These are phyloP conservation scores for Blastobotrys capitulatus DNA, from an alignment of 1,139 yeast species.

Conservation along the genomic window DNA sequence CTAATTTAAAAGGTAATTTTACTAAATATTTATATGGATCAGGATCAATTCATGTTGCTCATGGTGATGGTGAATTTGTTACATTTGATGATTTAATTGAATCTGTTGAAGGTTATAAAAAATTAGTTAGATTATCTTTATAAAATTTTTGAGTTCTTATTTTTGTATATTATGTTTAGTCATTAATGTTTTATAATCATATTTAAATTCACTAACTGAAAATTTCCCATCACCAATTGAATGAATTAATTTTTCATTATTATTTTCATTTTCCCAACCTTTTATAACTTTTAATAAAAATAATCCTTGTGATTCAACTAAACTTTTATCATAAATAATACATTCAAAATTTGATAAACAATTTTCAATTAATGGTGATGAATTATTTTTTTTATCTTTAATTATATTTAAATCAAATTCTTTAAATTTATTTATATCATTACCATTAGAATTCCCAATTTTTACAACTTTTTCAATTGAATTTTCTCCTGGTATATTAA, in stretches of 20 bases:
- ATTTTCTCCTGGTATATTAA: slow-evolving; percentile 14
- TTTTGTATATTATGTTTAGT: slow-evolving; percentile 1
- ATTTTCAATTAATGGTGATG: slow-evolving; percentile 15
- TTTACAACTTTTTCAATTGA: slow-evolving; percentile 17
- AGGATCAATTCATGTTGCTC: slow-evolving; percentile 63
- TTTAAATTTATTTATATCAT: slow-evolving; percentile 10
- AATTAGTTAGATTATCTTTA: slow-evolving; percentile 34
- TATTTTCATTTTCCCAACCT: not conserved
- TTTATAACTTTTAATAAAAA: not conserved
- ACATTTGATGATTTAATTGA: slow-evolving; percentile 44
- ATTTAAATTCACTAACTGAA: not conserved
- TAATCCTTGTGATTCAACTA: slow-evolving; percentile 3
- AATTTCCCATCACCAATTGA: slow-evolving; percentile 3
- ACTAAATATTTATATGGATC: slow-evolving; percentile 61
- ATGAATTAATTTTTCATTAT: not conserved
- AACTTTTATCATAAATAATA: slow-evolving; percentile 10
- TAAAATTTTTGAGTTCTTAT: not conserved
- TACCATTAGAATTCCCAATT: slow-evolving; percentile 18
- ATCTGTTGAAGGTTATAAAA: slow-evolving; percentile 54
- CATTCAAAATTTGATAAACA: slow-evolving; percentile 18
- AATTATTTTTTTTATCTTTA: slow-evolving; percentile 5
- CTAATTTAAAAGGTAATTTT: slow-evolving; percentile 41
- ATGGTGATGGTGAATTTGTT: slow-evolving; percentile 53
- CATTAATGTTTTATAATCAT: not conserved
- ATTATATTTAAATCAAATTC: slow-evolving; percentile 7